Conservation (phyloP, 1,284 basidiomycete genomes). For the Trichosporon ovoides region DNA sequence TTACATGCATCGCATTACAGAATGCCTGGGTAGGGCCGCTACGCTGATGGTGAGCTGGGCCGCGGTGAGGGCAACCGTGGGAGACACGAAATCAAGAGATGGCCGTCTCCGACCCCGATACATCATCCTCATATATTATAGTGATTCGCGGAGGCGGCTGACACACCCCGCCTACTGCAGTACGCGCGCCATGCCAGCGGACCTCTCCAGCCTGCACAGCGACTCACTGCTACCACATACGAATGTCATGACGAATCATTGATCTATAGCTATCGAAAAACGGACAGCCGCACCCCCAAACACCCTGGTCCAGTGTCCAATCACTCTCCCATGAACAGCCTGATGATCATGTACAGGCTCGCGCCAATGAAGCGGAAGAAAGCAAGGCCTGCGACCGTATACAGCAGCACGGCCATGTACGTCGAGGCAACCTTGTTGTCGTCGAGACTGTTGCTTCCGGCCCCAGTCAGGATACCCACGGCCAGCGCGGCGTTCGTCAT, state of each 20-base stretch:
- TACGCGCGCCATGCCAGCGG: too few species aligned
- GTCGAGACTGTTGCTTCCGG: background rate
- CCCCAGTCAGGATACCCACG: slow-evolving; percentile 61
- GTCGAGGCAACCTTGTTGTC: slow-evolving; percentile 43
- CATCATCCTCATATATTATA: too few species aligned
- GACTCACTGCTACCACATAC: too few species aligned
- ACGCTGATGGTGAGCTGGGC: too few species aligned
- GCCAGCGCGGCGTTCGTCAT: slow-evolving; percentile 73
- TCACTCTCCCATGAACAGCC: slow-evolving; percentile 73
- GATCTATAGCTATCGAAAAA: background rate
- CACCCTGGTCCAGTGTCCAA: background rate
- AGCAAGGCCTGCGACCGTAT: slow-evolving; percentile 75
- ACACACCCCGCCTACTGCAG: too few species aligned
- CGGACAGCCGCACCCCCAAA: background rate
- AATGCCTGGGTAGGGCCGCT: background rate
- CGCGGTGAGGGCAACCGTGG: too few species aligned
- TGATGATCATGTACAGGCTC: slow-evolving; percentile 68
- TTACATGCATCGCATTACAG: background rate
- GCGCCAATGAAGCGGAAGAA: slow-evolving; percentile 75
- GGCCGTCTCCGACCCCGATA: too few species aligned
- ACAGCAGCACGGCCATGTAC: slow-evolving; percentile 46
- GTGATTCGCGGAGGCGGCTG: too few species aligned
- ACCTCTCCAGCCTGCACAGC: too few species aligned
- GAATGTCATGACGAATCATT: too few species aligned
- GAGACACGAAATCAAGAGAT: too few species aligned